Evolutionary conservation across 768 basidiomycete species (phyloP).

Genomic region (Serpula lacrymans): DNA sequence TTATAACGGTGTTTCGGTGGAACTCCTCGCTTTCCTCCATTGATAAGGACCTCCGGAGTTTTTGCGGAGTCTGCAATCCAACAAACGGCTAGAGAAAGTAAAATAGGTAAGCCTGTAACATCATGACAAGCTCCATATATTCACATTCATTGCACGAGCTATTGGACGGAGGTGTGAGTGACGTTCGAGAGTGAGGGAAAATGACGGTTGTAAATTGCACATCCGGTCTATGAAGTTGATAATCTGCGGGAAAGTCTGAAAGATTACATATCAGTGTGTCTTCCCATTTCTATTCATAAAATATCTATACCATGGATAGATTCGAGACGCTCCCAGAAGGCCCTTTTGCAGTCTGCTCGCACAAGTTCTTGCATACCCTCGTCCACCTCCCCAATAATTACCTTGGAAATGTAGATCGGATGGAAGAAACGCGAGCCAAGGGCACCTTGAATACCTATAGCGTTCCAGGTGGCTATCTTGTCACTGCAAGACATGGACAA

Average conservation of each 20-base stretch:
- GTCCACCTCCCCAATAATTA: slow-evolving; percentile 76
- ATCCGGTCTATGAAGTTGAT: slow-evolving; percentile 43
- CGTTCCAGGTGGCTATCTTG: slow-evolving; percentile 87
- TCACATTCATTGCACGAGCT: slow-evolving; percentile 72
- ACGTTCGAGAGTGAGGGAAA: slow-evolving; percentile 56
- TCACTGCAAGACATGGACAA: slow-evolving; percentile 91
- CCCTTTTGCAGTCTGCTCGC: slow-evolving; percentile 62
- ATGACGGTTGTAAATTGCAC: slow-evolving; percentile 57
- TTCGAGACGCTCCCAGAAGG: slow-evolving; percentile 57
- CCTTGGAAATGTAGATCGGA: slow-evolving; percentile 60
- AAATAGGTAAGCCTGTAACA: not conserved
- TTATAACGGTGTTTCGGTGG: slow-evolving; percentile 65
- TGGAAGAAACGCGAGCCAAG: slow-evolving; percentile 51
- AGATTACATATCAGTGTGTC: not conserved
- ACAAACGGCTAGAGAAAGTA: slow-evolving; percentile 51
- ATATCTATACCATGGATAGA: slow-evolving; percentile 34
- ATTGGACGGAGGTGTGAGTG: slow-evolving; percentile 10
- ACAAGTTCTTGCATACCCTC: slow-evolving; percentile 36
- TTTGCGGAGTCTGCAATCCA: slow-evolving; percentile 55
- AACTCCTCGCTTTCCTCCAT: slow-evolving; percentile 76
- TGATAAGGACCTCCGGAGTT: slow-evolving; percentile 66
- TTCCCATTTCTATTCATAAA: not conserved
- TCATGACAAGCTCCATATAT: slow-evolving; percentile 8
- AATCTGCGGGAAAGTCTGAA: slow-evolving; percentile 47
- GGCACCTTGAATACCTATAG: slow-evolving; percentile 84